Conservation (phyloP, 2,329 filamentous ascomycete species). For the Cladosporium sp. region DNA sequence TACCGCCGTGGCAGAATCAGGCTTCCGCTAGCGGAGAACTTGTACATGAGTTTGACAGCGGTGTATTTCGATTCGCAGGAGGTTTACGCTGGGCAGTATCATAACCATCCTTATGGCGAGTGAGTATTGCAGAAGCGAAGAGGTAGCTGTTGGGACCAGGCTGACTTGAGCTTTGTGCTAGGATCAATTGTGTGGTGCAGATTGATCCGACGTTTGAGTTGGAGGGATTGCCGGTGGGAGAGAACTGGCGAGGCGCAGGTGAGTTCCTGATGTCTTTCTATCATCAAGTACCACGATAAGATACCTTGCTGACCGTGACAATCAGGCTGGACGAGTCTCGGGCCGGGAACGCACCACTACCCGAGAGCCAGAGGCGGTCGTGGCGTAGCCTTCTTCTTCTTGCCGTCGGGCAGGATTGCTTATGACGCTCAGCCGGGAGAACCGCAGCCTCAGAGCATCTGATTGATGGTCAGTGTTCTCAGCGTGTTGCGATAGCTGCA, state of each 20-base stretch:
- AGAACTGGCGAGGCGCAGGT: constrained; percentile 52
- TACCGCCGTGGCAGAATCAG: constrained; percentile 52
- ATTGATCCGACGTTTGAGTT: constrained; percentile 54
- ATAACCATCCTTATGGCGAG: constrained; percentile 37
- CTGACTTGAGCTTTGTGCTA: not conserved
- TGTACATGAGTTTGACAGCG: constrained; percentile 59
- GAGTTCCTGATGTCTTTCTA: not conserved
- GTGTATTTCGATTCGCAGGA: constrained; percentile 59
- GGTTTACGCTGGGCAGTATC: constrained; percentile 55
- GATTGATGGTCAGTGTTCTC: not conserved
- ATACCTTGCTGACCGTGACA: not conserved
- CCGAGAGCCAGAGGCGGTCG: constrained; percentile 55
- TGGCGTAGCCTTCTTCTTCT: constrained; percentile 57
- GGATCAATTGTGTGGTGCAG: constrained; percentile 39
- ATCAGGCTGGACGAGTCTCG: constrained; percentile 57
- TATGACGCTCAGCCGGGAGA: constrained; percentile 51
- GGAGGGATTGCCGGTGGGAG: constrained; percentile 51
- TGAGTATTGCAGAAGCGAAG: constrained; percentile 27
- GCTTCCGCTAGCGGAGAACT: constrained; percentile 49
- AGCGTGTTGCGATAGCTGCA: not conserved
- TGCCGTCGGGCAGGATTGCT: constrained; percentile 57
- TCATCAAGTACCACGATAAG: too few relatives aligned
- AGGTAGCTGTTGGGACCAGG: not conserved
- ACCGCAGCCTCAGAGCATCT: constrained; percentile 41
- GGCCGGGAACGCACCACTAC: constrained; percentile 60